Conservation (phyloP, 2,329 filamentous ascomycete species). For the Penicillium janthinellum region DNA sequence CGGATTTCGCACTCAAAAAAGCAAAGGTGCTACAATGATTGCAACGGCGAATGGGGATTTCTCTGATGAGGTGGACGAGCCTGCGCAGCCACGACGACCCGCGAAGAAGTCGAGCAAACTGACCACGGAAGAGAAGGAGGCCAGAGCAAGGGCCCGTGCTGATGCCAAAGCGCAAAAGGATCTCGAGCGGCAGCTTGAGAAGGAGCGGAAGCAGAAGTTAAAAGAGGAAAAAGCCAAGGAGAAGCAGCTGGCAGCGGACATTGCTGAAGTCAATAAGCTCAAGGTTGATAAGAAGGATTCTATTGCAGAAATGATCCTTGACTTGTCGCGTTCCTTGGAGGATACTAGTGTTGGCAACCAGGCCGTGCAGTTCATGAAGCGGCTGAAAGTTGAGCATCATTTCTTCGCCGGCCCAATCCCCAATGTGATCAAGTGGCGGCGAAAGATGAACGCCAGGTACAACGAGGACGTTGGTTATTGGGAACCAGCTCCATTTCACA, state of each 20-base stretch:
- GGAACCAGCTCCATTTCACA: conserved; percentile 59
- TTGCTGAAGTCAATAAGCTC: conserved; percentile 73
- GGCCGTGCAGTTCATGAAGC: conserved; percentile 46
- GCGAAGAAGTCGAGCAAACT: conserved; percentile 44
- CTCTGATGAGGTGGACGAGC: conserved; percentile 48
- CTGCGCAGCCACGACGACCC: conserved; percentile 43
- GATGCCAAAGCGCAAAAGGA: conserved; percentile 51
- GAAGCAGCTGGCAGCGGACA: conserved; percentile 65
- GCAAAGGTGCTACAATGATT: conserved; percentile 7
- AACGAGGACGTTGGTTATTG: conserved; percentile 64
- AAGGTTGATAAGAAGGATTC: conserved; percentile 73
- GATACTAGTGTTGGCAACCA: conserved; percentile 48
- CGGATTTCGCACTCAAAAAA: conserved; percentile 8
- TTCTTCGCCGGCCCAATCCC: conserved; percentile 46
- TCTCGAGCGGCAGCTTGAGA: conserved; percentile 60
- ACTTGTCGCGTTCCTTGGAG: conserved; percentile 63
- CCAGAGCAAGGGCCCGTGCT: conserved; percentile 58
- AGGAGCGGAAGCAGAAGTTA: conserved; percentile 47
- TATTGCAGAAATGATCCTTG: conserved; percentile 74
- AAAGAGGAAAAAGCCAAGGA: conserved; percentile 63
- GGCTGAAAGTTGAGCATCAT: conserved; percentile 44
- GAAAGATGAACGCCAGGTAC: conserved; percentile 66
- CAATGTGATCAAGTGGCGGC: conserved; percentile 66
- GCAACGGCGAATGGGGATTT: conserved; percentile 15
- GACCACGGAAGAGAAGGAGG: conserved; percentile 39